Evolutionary conservation across 2,329 filamentous ascomycete genomes (phyloP).

Genomic region (Berkeleyomyces rouxiae): DNA sequence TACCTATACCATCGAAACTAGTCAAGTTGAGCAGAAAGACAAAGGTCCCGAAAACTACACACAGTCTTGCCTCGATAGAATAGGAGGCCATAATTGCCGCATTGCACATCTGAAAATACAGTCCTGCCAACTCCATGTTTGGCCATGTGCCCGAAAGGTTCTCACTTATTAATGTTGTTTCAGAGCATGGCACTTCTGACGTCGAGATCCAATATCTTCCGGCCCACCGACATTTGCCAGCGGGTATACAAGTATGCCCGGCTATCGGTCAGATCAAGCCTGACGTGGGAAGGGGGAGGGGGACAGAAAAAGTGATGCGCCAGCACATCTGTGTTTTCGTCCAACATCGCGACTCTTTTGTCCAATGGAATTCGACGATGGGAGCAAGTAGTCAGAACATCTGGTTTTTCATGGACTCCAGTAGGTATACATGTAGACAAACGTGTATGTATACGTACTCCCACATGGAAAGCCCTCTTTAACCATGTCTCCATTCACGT

Average conservation of each 20-base stretch:
- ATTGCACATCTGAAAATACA: background rate
- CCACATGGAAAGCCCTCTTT: background rate
- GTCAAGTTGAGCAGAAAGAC: background rate
- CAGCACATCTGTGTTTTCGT: too few species aligned
- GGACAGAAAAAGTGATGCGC: too few species aligned
- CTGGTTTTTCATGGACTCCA: too few species aligned
- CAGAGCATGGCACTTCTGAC: conserved; percentile 1
- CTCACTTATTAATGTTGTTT: background rate
- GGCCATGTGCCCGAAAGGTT: background rate
- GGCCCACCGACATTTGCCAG: background rate
- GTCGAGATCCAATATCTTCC: background rate
- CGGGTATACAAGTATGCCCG: background rate
- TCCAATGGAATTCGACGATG: too few species aligned
- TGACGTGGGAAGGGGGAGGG: too few species aligned
- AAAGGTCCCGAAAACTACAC: background rate
- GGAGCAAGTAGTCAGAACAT: too few species aligned
- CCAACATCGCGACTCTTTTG: too few species aligned
- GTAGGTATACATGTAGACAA: too few species aligned
- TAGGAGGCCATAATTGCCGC: background rate
- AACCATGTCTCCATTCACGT: background rate
- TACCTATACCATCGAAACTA: background rate
- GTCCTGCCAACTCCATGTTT: background rate
- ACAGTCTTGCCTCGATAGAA: background rate
- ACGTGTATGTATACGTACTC: too few species aligned
- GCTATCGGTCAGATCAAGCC: background rate